Percentiles rank a stretch among this genome's conserved stretches.
phyloP scores from a whole-genome alignment of 2,329 filamentous ascomycete species.

The Nigrograna mackinnonii region DNA sequence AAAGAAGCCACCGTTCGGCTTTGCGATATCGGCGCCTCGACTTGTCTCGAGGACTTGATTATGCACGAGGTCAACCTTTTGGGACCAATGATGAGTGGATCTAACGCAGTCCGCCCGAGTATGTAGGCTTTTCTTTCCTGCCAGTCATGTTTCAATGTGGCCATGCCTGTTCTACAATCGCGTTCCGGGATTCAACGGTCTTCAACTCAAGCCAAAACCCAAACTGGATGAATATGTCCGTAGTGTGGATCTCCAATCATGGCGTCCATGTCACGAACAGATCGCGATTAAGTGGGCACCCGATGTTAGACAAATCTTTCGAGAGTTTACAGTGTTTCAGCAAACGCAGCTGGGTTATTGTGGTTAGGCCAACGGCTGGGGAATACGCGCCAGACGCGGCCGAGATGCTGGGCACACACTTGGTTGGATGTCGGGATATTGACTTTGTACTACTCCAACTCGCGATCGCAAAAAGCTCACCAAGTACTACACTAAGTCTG shows the following conservation, averaged over 20 bases:
- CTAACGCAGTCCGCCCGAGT: no score
- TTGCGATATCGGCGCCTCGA: slow-evolving; percentile 12
- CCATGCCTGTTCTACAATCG: no score
- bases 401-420: slow-evolving; percentile 6
- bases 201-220: no score
- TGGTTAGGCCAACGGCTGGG: slow-evolving; percentile 11
- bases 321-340: slow-evolving; percentile 13
- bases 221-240: no score
- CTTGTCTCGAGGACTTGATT: no score
- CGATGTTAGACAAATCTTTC: slow-evolving; percentile 5
- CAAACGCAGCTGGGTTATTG: slow-evolving; percentile 9
- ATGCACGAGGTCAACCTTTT: no score
- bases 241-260: no score
- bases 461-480: background rate
- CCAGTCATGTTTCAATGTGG: no score
- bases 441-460: slow-evolving; percentile 12
- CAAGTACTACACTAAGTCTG: slow-evolving; percentile 2
- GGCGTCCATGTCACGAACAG: no score
- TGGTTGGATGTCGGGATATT: slow-evolving; percentile 13
- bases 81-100: no score
- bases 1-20: slow-evolving; percentile 4
- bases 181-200: no score
- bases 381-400: slow-evolving; percentile 13
- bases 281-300: slow-evolving; percentile 21
- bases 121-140: no score